A percentile compares a stretch with the other conserved stretches of the same genome.
Evolutionary conservation across 2,329 filamentous ascomycete genomes (phyloP).

Genomic region (Fusarium papillatum): DNA sequence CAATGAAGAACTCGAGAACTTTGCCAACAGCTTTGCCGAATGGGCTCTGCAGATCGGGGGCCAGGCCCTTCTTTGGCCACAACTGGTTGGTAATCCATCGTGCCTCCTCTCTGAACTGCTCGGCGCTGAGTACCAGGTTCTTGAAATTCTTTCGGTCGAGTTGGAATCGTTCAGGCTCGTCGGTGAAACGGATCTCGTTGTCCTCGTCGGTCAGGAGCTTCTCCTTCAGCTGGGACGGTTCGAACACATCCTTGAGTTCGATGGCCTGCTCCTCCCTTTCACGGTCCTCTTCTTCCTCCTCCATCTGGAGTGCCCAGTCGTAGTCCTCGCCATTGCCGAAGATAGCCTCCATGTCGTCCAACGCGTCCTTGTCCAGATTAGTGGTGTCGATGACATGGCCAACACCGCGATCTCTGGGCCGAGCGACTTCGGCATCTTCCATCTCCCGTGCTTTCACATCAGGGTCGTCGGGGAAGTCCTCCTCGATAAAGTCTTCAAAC

Average conservation of each 20-base stretch:
- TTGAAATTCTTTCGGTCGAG: slow-evolving; percentile 91
- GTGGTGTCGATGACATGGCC: slow-evolving; percentile 81
- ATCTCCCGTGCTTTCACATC: slow-evolving; percentile 80
- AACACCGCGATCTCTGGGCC: slow-evolving; percentile 80
- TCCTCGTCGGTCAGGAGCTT: slow-evolving; percentile 97
- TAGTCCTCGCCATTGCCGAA: slow-evolving; percentile 98
- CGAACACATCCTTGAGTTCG: slow-evolving; percentile 97
- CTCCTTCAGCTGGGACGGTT: slow-evolving; percentile 94
- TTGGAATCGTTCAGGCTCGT: slow-evolving; percentile 96
- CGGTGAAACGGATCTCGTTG: slow-evolving; percentile 87
- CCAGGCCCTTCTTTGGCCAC: slow-evolving; percentile 87
- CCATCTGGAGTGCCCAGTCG: slow-evolving; percentile 91
- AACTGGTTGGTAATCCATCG: slow-evolving; percentile 93
- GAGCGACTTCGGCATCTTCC: slow-evolving; percentile 91
- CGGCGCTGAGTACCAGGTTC: slow-evolving; percentile 82
- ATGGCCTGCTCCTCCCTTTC: slow-evolving; percentile 85
- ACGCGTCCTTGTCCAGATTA: slow-evolving; percentile 89
- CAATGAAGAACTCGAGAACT: slow-evolving; percentile 94
- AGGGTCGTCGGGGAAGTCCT: slow-evolving; percentile 92
- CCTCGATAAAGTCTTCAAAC: slow-evolving; percentile 96
- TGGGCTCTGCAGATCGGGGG: slow-evolving; percentile 79
- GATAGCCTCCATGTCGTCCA: slow-evolving; percentile 96
- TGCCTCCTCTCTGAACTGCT: slow-evolving; percentile 91
- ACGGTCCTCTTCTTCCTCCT: slow-evolving; percentile 87
- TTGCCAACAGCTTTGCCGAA: slow-evolving; percentile 93